These are phyloP conservation scores for Anacardium occidentale DNA, from an alignment of 345 rosid genomes.

Conservation along the genomic window DNA sequence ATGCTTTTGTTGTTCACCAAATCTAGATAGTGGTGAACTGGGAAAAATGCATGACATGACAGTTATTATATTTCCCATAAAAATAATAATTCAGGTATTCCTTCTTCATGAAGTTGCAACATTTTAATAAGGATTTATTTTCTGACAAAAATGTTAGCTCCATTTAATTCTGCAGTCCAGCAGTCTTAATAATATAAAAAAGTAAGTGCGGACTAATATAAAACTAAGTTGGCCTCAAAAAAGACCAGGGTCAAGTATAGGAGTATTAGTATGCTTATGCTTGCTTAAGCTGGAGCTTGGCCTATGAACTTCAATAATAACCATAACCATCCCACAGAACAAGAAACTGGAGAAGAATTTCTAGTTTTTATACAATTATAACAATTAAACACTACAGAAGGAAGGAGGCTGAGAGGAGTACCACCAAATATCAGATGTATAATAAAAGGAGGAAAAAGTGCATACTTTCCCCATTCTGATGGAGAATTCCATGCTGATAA, in stretches of 20 bases:
- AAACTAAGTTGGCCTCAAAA: neutral
- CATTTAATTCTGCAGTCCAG: neutral
- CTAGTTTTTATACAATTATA: neutral
- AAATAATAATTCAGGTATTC: no score
- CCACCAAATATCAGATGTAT: constrained; percentile 4
- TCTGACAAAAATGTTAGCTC: neutral
- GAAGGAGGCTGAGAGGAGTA: neutral
- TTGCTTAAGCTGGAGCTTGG: neutral
- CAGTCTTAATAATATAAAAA: neutral
- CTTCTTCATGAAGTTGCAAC: neutral
- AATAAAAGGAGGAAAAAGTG: constrained; percentile 20
- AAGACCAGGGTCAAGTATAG: neutral
- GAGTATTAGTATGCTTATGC: neutral
- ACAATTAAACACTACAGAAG: neutral
- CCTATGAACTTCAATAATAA: neutral
- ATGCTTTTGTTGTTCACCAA: neutral
- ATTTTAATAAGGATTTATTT: neutral
- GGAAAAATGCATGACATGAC: neutral
- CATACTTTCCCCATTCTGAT: constrained; percentile 96
- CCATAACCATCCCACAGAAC: neutral
- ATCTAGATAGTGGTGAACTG: neutral
- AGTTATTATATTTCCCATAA: neutral
- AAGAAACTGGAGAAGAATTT: neutral
- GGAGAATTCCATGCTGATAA: constrained; percentile 98
- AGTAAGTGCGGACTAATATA: neutral